Percentiles rank a stretch among this genome's conserved stretches.
phyloP scores from a whole-genome alignment of 148 eudicot species.

The Dysphania ambrosioides region DNA sequence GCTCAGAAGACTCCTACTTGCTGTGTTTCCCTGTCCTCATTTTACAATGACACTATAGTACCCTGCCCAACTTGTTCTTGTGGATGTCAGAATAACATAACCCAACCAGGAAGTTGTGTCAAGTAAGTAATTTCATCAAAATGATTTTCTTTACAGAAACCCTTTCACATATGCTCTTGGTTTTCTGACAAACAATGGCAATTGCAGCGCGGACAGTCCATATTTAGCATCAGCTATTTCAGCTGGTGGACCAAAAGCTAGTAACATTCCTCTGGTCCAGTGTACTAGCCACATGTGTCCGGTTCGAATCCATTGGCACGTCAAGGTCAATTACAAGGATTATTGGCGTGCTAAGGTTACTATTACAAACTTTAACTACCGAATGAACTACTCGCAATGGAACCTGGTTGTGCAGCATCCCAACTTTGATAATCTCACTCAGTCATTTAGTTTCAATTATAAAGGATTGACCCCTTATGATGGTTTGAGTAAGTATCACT shows the following conservation, averaged over 20 bases:
- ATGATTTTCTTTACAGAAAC: neutral
- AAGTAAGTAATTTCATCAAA: constrained; percentile 31
- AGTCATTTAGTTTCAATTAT: constrained; percentile 56
- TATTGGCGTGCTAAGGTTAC: constrained; percentile 73
- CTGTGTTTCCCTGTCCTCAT: constrained; percentile 71
- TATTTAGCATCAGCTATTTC: constrained; percentile 45
- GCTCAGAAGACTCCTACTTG: constrained; percentile 58
- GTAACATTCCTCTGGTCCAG: constrained; percentile 39
- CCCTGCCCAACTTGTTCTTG: constrained; percentile 64
- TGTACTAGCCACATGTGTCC: constrained; percentile 74
- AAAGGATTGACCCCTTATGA: constrained; percentile 48
- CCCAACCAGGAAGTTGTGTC: constrained; percentile 49
- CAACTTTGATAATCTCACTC: constrained; percentile 56
- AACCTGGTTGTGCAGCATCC: constrained; percentile 70
- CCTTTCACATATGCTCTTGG: constrained; percentile 8
- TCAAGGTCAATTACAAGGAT: constrained; percentile 59
- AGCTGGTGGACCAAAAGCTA: constrained; percentile 27
- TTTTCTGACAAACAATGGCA: constrained; percentile 5
- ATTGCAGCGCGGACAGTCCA: constrained; percentile 46
- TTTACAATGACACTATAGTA: constrained; percentile 54
- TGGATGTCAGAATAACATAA: constrained; percentile 49
- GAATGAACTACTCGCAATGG: constrained; percentile 63
- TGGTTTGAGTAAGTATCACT: constrained; percentile 42
- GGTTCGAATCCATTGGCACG: constrained; percentile 68
- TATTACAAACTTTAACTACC: constrained; percentile 60